Evolutionary conservation across 345 rosid species (phyloP).

Genomic region (Camelina hispida): DNA sequence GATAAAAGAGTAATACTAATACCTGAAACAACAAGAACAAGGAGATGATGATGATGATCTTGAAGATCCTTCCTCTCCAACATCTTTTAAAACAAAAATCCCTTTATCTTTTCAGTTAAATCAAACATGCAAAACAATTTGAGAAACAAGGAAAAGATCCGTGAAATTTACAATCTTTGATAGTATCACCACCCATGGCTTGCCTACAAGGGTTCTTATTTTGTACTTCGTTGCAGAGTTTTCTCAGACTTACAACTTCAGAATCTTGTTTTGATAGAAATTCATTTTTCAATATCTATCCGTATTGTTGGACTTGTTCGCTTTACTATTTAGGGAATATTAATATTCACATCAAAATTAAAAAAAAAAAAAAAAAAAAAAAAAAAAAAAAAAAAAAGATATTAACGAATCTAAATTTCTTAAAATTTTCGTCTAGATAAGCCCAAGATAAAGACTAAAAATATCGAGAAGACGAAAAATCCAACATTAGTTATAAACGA

Average conservation of each 20-base stretch:
- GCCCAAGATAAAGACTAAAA: no score
- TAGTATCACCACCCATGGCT: slow-evolving; percentile 39
- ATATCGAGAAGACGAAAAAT: no score
- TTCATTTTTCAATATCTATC: background rate
- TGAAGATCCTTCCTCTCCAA: slow-evolving; percentile 44
- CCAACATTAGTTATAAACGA: no score
- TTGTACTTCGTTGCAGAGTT: background rate
- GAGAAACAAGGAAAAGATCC: background rate
- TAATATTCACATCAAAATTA: background rate
- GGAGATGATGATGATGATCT: slow-evolving; percentile 29
- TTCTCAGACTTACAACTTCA: background rate
- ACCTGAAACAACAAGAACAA: slow-evolving; percentile 41
- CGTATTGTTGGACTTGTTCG: slow-evolving; percentile 4
- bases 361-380: background rate
- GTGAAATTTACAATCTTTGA: slow-evolving; percentile 33
- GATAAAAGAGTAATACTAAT: background rate
- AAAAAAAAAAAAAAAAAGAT: background rate
- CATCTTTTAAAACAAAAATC: background rate
- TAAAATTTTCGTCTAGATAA: no score
- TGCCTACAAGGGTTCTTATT: background rate
- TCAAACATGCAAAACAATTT: slow-evolving; percentile 28
- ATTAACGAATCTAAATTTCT: background rate
- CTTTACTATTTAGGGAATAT: background rate
- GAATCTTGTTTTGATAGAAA: background rate
- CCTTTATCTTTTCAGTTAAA: background rate